Percentiles rank a stretch among this genome's conserved stretches.
phyloP scores from a whole-genome alignment of 345 rosid species.

The Ceriops tagal region DNA sequence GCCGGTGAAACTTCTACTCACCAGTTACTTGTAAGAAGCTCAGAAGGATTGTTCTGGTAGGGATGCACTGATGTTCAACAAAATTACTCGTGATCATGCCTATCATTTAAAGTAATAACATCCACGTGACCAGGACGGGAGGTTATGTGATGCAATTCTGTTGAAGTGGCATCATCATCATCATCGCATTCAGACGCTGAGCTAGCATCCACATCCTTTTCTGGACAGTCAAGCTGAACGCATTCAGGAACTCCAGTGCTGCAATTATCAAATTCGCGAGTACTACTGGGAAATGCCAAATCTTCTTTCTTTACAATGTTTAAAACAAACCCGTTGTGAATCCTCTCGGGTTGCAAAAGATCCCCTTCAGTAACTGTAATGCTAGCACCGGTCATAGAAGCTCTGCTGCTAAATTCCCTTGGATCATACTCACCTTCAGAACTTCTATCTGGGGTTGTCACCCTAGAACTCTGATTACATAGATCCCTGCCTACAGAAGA shows the following conservation, averaged over 20 bases:
- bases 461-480: conserved; percentile 34
- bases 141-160: conserved; percentile 9
- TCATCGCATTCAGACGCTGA: conserved; percentile 54
- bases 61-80: background rate
- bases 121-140: background rate
- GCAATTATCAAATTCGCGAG: conserved; percentile 33
- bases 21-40: background rate
- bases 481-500: conserved; percentile 42
- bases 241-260: conserved; percentile 53
- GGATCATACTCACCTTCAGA: conserved; percentile 45
- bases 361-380: conserved; percentile 76
- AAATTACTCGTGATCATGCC: conserved; percentile 14
- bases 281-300: conserved; percentile 39
- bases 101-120: conserved; percentile 4
- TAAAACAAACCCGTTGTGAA: conserved; percentile 63
- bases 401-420: conserved; percentile 37
- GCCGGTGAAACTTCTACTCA: too few relatives aligned
- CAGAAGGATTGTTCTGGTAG: background rate
- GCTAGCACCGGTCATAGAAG: conserved; percentile 38
- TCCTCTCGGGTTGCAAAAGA: conserved; percentile 71
- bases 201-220: conserved; percentile 56
- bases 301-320: conserved; percentile 66
- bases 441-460: conserved; percentile 41
- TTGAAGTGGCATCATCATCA: conserved; percentile 28
- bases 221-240: conserved; percentile 63